phyloP scores from a whole-genome alignment of 371 early-diverging fungal genomes.

The Mortierella sp. region DNA sequence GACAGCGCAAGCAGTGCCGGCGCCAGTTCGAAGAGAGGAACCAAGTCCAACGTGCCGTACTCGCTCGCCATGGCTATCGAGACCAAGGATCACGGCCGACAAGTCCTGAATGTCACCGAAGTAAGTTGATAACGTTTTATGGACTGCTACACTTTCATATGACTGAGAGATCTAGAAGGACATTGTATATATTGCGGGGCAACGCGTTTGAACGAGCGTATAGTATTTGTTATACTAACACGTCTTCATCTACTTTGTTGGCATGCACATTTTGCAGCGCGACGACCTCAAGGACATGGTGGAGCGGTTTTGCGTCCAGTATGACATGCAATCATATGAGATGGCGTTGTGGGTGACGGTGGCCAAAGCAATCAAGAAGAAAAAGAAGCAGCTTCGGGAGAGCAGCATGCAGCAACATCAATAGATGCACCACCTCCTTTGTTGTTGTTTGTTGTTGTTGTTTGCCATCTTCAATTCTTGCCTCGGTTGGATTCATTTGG shows the following conservation, averaged over 20 bases:
- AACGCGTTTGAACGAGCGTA: background rate
- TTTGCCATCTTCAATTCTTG: background rate
- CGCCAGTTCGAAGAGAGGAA: background rate
- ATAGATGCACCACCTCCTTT: background rate
- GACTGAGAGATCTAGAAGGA: background rate
- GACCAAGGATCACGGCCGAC: constrained; percentile 39
- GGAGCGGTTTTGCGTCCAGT: constrained; percentile 32
- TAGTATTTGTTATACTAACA: background rate
- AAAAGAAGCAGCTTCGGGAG: constrained; percentile 24
- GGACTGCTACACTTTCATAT: too few species aligned
- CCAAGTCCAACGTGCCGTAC: constrained; percentile 9
- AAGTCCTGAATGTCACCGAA: constrained; percentile 30
- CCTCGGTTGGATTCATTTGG: background rate
- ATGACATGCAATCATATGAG: constrained; percentile 36
- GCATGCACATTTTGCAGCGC: constrained; percentile 8
- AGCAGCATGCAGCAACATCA: background rate
- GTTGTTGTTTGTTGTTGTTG: background rate
- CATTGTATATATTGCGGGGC: background rate
- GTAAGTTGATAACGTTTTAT: constrained; percentile 13
- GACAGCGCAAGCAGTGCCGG: background rate
- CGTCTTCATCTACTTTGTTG: background rate
- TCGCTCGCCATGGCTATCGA: constrained; percentile 30
- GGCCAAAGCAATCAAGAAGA: constrained; percentile 38
- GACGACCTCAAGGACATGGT: constrained; percentile 32
- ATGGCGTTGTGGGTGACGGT: constrained; percentile 46